These are phyloP conservation scores for Grigorovia jiainica DNA, from an alignment of 805 yeast species.

Conservation along the genomic window DNA sequence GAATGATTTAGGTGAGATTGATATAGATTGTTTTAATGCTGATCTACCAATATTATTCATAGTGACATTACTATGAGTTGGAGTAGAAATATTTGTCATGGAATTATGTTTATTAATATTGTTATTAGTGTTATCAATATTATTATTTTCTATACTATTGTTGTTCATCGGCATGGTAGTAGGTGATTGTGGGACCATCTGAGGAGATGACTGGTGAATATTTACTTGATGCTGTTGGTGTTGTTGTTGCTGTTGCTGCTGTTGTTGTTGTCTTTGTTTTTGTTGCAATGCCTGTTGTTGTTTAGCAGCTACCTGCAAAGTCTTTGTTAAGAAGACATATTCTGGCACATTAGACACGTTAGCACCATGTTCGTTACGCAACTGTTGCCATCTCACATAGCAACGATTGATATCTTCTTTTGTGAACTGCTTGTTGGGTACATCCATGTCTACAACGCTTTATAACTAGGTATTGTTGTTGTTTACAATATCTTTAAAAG, in stretches of 20 bases:
- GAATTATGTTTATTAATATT: no score
- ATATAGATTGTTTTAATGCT: not conserved
- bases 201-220: not conserved
- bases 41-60: not conserved
- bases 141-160: no score
- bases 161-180: no score
- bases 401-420: slow-evolving; percentile 31
- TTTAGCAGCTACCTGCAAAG: slow-evolving; percentile 28
- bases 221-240: slow-evolving; percentile 1
- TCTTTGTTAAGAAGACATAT: slow-evolving; percentile 28
- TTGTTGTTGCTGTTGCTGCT: slow-evolving; percentile 9
- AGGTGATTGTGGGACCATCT: no score
- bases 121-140: no score
- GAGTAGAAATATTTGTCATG: not conserved
- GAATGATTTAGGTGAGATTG: not conserved
- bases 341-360: slow-evolving; percentile 28
- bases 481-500: no score
- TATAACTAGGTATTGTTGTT: no score
- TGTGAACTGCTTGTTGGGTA: slow-evolving; percentile 26
- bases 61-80: slow-evolving; percentile 4
- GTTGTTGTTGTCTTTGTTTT: slow-evolving; percentile 14
- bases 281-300: slow-evolving; percentile 26
- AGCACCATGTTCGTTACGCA: slow-evolving; percentile 29
- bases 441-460: slow-evolving; percentile 20
- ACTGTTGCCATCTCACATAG: slow-evolving; percentile 30